Conservation (phyloP, 2,329 filamentous ascomycete genomes). For the Cladophialophora carrionii region DNA sequence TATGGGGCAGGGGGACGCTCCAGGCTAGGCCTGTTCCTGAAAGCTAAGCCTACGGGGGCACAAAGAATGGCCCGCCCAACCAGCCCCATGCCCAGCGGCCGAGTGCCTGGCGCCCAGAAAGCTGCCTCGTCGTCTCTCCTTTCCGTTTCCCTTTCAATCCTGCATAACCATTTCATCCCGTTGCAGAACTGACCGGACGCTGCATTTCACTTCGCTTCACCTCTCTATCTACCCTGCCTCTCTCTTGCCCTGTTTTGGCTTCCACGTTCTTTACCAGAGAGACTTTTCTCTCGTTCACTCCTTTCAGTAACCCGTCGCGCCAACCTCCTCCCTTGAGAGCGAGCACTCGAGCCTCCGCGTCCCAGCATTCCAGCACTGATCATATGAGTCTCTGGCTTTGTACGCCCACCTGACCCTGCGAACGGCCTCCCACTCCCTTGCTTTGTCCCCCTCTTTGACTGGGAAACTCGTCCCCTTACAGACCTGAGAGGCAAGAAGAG, state of each 20-base stretch:
- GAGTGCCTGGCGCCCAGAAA: constrained; percentile 23
- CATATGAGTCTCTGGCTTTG: constrained; percentile 38
- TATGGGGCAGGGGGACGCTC: constrained; percentile 1
- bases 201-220: constrained; percentile 14
- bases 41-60: constrained; percentile 10
- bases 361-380: constrained; percentile 37
- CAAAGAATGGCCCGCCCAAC: constrained; percentile 19
- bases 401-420: constrained; percentile 34
- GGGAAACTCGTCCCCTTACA: neutral
- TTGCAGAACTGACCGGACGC: constrained; percentile 16
- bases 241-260: constrained; percentile 36
- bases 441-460: constrained; percentile 23
- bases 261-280: constrained; percentile 37
- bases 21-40: constrained; percentile 32
- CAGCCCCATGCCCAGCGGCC: neutral
- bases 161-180: constrained; percentile 15
- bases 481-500: constrained; percentile 11
- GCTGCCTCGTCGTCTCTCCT: constrained; percentile 13
- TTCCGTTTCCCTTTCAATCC: constrained; percentile 17
- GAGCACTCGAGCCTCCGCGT: constrained; percentile 19
- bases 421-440: constrained; percentile 27
- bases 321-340: constrained; percentile 3
- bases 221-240: constrained; percentile 33
- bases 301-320: constrained; percentile 34
- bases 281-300: constrained; percentile 40